phyloP scores from a whole-genome alignment of 441 rosid genomes.

The Rhodomyrtus psidioides region DNA sequence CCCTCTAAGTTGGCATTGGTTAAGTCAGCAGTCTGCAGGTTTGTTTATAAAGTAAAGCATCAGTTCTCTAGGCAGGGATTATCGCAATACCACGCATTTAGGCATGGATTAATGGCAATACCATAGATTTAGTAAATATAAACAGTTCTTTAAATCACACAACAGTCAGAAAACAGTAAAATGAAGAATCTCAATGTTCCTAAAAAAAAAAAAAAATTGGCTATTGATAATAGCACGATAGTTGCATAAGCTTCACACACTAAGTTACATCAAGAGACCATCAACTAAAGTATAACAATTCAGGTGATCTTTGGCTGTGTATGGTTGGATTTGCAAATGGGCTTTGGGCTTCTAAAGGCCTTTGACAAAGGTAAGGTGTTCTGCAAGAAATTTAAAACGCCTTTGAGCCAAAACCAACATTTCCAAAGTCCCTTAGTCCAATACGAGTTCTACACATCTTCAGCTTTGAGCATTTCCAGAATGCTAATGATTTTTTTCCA shows the following conservation, averaged over 20 bases:
- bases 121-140: not conserved
- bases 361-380: too few species aligned
- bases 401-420: too few species aligned
- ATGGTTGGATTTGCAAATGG: too few species aligned
- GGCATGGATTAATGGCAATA: not conserved
- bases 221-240: not conserved
- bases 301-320: not conserved
- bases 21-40: constrained; percentile 68
- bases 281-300: not conserved
- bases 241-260: not conserved
- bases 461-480: too few species aligned
- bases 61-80: not conserved
- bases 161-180: not conserved
- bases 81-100: not conserved
- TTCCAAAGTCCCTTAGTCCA: too few species aligned
- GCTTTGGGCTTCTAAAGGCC: too few species aligned
- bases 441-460: too few species aligned
- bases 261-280: not conserved
- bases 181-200: not conserved
- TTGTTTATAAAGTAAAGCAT: not conserved
- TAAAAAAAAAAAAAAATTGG: not conserved
- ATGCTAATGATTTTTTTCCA: too few species aligned
- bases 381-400: too few species aligned
- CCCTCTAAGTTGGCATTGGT: constrained; percentile 93
- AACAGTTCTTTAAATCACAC: not conserved